phyloP scores from a whole-genome alignment of 2,329 filamentous ascomycete species.

The Beauveria medogensis region DNA sequence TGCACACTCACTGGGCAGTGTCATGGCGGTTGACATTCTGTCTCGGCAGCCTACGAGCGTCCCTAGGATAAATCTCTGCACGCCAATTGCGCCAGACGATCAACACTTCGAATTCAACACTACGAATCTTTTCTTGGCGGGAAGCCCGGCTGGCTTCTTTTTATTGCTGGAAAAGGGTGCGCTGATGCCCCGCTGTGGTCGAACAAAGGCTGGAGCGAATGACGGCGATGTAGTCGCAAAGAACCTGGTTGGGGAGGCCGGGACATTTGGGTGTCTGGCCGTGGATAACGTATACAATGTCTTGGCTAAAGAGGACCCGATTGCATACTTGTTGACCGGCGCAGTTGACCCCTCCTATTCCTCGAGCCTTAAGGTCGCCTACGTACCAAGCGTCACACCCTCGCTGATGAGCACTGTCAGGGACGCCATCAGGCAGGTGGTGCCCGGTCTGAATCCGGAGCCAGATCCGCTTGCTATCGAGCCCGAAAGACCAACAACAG shows the following conservation, averaged over 20 bases:
- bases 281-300: conserved; percentile 97
- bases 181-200: conserved; percentile 68
- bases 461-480: conserved; percentile 22
- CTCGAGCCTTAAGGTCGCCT: conserved; percentile 64
- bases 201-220: conserved; percentile 67
- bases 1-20: conserved; percentile 86
- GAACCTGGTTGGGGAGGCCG: conserved; percentile 66
- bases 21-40: conserved; percentile 88
- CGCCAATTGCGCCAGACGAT: conserved; percentile 31
- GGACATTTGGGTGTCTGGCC: conserved; percentile 80
- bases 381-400: conserved; percentile 65
- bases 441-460: conserved; percentile 41
- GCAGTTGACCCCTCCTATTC: conserved; percentile 79
- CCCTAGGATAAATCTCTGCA: conserved; percentile 40
- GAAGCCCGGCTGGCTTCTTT: conserved; percentile 90
- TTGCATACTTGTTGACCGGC: conserved; percentile 87
- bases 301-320: conserved; percentile 62
- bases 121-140: conserved; percentile 78
- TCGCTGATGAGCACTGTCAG: conserved; percentile 58
- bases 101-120: conserved; percentile 86
- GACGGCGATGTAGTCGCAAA: conserved; percentile 46
- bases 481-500: conserved; percentile 29
- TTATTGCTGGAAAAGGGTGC: conserved; percentile 68
- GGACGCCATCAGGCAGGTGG: conserved; percentile 53
- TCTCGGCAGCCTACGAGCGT: conserved; percentile 76